A percentile compares a stretch with the other conserved stretches of the same genome.
Conservation (phyloP, 805 yeast species). For the Suhomyces xylopsoci region DNA sequence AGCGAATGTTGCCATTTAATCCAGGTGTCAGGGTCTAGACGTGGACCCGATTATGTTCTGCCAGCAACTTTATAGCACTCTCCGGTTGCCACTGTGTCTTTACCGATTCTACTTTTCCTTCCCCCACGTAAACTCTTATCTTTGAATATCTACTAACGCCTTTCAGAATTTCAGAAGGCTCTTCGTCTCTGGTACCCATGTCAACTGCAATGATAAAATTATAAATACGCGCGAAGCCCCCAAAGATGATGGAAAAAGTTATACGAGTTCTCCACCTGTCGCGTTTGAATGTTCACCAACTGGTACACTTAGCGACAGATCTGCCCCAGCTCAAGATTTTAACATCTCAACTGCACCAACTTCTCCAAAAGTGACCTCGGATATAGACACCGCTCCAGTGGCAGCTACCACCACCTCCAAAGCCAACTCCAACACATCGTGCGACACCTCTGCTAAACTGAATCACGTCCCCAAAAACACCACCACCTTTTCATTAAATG, state of each 20-base stretch:
- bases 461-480: background rate
- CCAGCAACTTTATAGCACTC: background rate
- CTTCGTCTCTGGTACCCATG: conserved; percentile 6
- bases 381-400: background rate
- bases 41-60: background rate
- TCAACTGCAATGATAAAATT: background rate
- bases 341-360: background rate
- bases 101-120: background rate
- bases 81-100: background rate
- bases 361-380: background rate
- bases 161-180: conserved; percentile 13
- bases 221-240: background rate
- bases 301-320: background rate
- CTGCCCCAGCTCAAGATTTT: background rate
- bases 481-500: conserved; percentile 7
- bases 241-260: background rate
- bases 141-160: conserved; percentile 1
- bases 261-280: background rate
- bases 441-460: background rate
- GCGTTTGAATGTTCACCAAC: background rate
- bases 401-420: background rate
- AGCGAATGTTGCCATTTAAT: background rate
- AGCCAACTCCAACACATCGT: background rate
- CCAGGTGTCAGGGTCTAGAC: background rate
- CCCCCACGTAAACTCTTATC: background rate